A percentile compares a stretch with the other conserved stretches of the same genome.
Conservation (phyloP, 2,329 filamentous ascomycete species). For the Phyllosticta citrichinensis region DNA sequence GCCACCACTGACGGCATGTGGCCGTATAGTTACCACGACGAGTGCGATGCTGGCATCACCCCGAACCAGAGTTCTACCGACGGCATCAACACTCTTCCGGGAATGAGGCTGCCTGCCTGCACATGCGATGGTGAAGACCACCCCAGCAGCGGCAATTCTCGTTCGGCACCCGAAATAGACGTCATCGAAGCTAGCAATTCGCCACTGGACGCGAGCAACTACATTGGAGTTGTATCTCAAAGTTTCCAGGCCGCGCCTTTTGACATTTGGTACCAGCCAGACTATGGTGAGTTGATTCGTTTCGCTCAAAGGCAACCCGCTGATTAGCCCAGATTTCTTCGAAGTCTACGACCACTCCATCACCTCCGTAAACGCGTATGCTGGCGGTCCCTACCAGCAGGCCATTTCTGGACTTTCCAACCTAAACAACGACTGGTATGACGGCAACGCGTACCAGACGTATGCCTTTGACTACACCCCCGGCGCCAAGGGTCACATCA, state of each 20-base stretch:
- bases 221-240: slow-evolving; percentile 54
- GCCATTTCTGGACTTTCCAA: slow-evolving; percentile 45
- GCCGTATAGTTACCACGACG: slow-evolving; percentile 62
- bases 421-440: slow-evolving; percentile 47
- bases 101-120: slow-evolving; percentile 60
- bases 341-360: slow-evolving; percentile 52
- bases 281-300: slow-evolving; percentile 29
- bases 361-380: slow-evolving; percentile 42
- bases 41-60: slow-evolving; percentile 61
- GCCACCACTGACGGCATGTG: slow-evolving; percentile 63
- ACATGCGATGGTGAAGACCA: slow-evolving; percentile 56
- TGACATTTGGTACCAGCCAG: slow-evolving; percentile 58
- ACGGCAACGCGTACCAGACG: slow-evolving; percentile 43
- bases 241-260: slow-evolving; percentile 60
- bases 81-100: slow-evolving; percentile 56
- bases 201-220: slow-evolving; percentile 40
- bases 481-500: slow-evolving; percentile 49
- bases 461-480: slow-evolving; percentile 49
- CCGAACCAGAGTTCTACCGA: slow-evolving; percentile 60
- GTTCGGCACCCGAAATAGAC: slow-evolving; percentile 63
- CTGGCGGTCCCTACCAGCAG: slow-evolving; percentile 46
- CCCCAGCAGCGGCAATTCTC: slow-evolving; percentile 53
- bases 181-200: slow-evolving; percentile 57
- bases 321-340: slow-evolving; percentile 42
- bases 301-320: background rate